Evolutionary conservation across 129 eudicot species (phyloP).

Genomic region (Tagetes patula): DNA sequence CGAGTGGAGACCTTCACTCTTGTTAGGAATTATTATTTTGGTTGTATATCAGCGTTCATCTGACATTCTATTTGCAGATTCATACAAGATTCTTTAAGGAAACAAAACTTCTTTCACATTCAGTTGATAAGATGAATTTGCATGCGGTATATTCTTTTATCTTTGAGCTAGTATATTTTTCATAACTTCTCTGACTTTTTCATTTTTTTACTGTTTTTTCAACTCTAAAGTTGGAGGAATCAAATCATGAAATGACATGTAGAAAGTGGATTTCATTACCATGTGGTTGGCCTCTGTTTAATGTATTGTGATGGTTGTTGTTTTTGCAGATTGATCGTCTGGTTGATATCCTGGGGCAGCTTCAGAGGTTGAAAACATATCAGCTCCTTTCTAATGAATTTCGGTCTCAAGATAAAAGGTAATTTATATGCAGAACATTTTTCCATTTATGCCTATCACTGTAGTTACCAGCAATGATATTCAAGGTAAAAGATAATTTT

Average conservation of each 20-base stretch:
- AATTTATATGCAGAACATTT: conserved; percentile 9
- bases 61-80: conserved; percentile 53
- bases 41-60: conserved; percentile 12
- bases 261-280: not conserved
- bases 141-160: conserved; percentile 43
- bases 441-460: conserved; percentile 47
- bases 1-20: not conserved
- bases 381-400: conserved; percentile 42
- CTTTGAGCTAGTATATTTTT: conserved; percentile 10
- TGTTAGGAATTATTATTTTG: not conserved
- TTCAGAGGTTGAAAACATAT: conserved; percentile 57
- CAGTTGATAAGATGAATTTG: conserved; percentile 48
- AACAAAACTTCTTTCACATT: conserved; percentile 41
- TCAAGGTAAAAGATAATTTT: conserved; percentile 48
- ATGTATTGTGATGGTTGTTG: conserved; percentile 7
- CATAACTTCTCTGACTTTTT: not conserved
- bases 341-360: conserved; percentile 47
- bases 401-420: conserved; percentile 51
- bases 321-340: conserved; percentile 53
- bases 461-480: conserved; percentile 24
- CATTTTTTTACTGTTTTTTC: conserved; percentile 3
- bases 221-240: not conserved
- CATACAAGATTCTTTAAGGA: conserved; percentile 47
- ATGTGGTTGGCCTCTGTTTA: conserved; percentile 14
- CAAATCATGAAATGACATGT: not conserved